These are phyloP conservation scores for Peniophora sp. DNA, from an alignment of 1,284 basidiomycete genomes.

Conservation along the genomic window DNA sequence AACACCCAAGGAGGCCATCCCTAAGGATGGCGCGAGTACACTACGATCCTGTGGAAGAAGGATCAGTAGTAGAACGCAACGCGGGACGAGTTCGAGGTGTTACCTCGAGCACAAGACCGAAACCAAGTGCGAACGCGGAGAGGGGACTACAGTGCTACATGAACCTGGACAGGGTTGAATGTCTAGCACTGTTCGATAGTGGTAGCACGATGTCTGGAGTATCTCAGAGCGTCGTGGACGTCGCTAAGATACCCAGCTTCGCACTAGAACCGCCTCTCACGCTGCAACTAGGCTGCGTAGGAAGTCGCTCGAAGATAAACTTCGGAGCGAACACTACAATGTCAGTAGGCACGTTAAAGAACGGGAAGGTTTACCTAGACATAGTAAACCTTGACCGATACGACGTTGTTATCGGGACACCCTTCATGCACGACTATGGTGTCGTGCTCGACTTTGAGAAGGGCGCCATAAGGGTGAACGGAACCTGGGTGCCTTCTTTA, in stretches of 20 bases:
- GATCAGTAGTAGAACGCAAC: too few species aligned
- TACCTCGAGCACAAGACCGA: too few species aligned
- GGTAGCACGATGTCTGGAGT: background rate
- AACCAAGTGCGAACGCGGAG: too few species aligned
- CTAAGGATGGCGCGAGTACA: too few species aligned
- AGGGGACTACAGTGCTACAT: too few species aligned
- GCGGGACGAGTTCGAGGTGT: too few species aligned
- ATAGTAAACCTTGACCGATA: conserved; percentile 19
- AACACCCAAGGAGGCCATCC: too few species aligned
- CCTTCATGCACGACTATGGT: conserved; percentile 19
- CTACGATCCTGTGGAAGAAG: too few species aligned
- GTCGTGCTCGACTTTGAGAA: conserved; percentile 17
- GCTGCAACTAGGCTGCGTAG: background rate
- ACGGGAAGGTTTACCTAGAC: conserved; percentile 15
- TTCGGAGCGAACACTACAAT: background rate
- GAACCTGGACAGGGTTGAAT: too few species aligned
- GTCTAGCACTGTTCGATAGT: background rate
- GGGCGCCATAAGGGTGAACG: conserved; percentile 12
- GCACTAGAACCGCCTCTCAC: background rate
- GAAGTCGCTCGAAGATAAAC: background rate
- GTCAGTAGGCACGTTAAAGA: background rate
- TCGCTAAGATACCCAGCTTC: background rate
- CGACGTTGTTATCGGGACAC: conserved; percentile 21
- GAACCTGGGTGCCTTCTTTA: conserved; percentile 8
- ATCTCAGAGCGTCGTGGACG: background rate